phyloP scores from a whole-genome alignment of 192 early-diverging fungal genomes.

The Podochytrium sp. region DNA sequence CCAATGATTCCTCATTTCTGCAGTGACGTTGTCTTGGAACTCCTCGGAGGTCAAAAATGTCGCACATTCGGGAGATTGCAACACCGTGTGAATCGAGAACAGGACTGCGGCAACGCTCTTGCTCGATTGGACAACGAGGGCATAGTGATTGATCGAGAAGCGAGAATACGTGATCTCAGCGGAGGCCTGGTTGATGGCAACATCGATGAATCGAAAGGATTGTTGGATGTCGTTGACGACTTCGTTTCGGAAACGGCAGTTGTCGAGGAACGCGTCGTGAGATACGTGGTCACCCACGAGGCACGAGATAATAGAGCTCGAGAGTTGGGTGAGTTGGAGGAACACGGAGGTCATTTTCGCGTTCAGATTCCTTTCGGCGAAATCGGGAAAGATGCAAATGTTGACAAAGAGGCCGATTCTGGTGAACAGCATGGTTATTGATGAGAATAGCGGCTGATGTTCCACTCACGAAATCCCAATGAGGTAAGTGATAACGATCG shows the following conservation, averaged over 20 bases:
- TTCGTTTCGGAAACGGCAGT: too few species aligned
- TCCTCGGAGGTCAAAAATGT: too few species aligned
- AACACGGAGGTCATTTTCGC: too few species aligned
- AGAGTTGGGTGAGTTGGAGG: too few species aligned
- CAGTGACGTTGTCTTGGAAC: too few species aligned
- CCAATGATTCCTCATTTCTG: neutral
- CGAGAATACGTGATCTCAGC: constrained; percentile 21
- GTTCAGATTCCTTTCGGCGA: constrained; percentile 21
- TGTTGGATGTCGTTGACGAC: neutral
- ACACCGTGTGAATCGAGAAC: neutral
- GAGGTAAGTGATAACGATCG: neutral
- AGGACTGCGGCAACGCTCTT: constrained; percentile 6
- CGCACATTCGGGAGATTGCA: too few species aligned
- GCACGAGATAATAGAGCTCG: too few species aligned
- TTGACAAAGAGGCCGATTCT: constrained; percentile 25
- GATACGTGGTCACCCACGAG: too few species aligned
- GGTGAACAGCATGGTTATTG: too few species aligned
- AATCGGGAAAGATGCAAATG: constrained; percentile 24
- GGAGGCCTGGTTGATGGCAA: neutral
- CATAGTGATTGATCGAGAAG: constrained; percentile 9
- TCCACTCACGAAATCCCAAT: constrained; percentile 20
- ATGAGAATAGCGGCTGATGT: too few species aligned
- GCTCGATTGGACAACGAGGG: neutral
- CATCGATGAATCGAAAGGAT: neutral
- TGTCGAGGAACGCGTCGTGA: too few species aligned